phyloP scores from a whole-genome alignment of 805 yeast species.

The Suhomyces vadensis region DNA sequence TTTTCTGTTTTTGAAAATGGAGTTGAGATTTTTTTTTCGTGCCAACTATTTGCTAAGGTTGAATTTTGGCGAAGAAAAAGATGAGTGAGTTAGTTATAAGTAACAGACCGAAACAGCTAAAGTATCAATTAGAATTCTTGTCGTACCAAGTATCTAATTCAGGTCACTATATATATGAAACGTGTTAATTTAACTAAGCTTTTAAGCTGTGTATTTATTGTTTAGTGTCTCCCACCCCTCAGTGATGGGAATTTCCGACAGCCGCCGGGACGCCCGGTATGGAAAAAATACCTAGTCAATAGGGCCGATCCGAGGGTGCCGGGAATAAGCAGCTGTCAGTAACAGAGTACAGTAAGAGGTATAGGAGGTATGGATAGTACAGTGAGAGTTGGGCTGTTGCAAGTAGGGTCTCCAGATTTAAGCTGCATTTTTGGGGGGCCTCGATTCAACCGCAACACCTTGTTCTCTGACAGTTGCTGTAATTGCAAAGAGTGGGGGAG shows the following conservation, averaged over 20 bases:
- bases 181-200: not conserved
- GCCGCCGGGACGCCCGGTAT: not conserved
- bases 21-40: slow-evolving; percentile 3
- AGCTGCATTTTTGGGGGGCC: too few species aligned
- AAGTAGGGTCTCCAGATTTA: too few species aligned
- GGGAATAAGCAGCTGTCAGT: not conserved
- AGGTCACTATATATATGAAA: not conserved
- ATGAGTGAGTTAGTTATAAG: not conserved
- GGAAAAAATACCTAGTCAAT: not conserved
- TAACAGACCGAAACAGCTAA: too few species aligned
- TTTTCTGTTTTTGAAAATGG: not conserved
- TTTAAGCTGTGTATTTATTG: too few species aligned
- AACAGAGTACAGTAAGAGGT: not conserved
- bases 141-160: too few species aligned
- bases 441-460: too few species aligned
- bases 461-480: too few species aligned
- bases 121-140: too few species aligned
- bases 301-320: slow-evolving; percentile 4
- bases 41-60: not conserved
- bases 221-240: not conserved
- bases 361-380: too few species aligned
- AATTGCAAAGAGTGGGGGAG: too few species aligned
- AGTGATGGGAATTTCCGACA: not conserved
- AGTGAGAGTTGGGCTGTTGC: too few species aligned
- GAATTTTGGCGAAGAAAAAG: not conserved